Evolutionary conservation across 1,139 yeast species (phyloP).

Genomic region (Geotrichum citri-aurantii): DNA sequence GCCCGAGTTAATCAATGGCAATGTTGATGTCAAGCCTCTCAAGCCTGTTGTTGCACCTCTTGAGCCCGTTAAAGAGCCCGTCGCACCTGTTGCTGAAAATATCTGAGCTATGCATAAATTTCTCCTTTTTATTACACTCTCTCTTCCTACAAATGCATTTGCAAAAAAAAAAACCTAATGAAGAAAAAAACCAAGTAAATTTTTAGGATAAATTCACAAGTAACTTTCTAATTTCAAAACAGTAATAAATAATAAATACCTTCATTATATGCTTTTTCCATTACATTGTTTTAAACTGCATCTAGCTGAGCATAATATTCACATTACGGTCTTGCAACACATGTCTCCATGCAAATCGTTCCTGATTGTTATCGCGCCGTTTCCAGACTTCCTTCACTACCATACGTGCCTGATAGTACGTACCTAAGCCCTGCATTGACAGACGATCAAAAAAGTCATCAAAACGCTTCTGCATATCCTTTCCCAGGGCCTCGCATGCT

Average conservation of each 20-base stretch:
- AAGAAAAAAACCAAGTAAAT: background rate
- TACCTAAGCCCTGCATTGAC: constrained; percentile 68
- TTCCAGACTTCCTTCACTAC: constrained; percentile 87
- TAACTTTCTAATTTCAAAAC: too few species aligned
- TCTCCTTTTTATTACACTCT: too few species aligned
- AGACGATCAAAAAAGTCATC: constrained; percentile 78
- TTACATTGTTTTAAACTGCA: background rate
- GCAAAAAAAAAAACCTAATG: background rate
- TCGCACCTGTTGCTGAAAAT: background rate
- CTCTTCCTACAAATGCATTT: background rate
- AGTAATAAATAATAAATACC: background rate
- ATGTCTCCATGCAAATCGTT: constrained; percentile 82
- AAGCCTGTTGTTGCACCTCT: background rate
- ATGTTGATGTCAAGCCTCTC: background rate
- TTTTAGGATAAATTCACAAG: background rate
- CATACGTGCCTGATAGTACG: constrained; percentile 81
- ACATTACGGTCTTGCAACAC: constrained; percentile 34
- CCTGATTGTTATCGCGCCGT: constrained; percentile 74
- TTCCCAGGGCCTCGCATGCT: constrained; percentile 67
- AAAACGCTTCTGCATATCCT: constrained; percentile 59
- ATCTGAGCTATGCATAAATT: background rate
- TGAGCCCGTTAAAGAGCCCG: background rate
- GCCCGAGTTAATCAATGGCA: background rate
- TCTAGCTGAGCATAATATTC: constrained; percentile 12
- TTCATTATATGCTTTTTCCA: background rate